Base-by-base conservation (phyloP, 768 basidiomycete genomes). In the Russula dissimulans region DNA sequence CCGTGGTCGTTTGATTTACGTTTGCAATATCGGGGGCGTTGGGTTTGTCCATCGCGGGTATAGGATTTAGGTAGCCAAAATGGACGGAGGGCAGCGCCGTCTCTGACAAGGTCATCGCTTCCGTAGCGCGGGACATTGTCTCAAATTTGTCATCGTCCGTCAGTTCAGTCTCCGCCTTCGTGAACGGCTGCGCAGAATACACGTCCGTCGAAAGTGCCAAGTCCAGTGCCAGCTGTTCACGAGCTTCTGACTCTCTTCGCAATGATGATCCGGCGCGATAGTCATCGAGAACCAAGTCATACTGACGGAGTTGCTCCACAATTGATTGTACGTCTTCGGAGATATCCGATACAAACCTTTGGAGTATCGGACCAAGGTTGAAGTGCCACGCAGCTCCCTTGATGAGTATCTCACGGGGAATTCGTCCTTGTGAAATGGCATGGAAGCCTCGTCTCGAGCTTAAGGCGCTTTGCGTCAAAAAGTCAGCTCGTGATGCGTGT, bases 141-240 rank as follows among this genome's bases (percentile, higher is more conserved):
- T 83, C 82, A 29, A 86, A 63, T 17, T 63, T 62, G n/a, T 72
- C 69, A 50, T 73, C 74, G 22, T 70, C 69, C 18, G 64, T 57
- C 12, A 54, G 14, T 47, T 65, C 43, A 3, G 57, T 5, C 29
- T 52, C 22, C 22, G 31, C 57, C 48, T 71, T 70, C 4, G 70
- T 57, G 54, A 84, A 72, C 11, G 76, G 65, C 8, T 72, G 74
- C 4, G 76, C 68, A 14, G 83, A 82, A 65, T 80, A 87, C 17
- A 86, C 73, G 63, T 83, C 77, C 5, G 71, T 71, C 2, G 87
- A 82, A 36, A 91, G 72, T 15, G 75, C 71, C 36, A 91, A 73
- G 69, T 91, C 88, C 42, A 86, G 65, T 22, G 79, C 76, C 3
- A 91, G 69, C 66, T 86, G 80, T 59, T 87, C 80, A 29, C 80